Conservation (phyloP, 208 protist genomes). For the Wallacemonas sp. region DNA sequence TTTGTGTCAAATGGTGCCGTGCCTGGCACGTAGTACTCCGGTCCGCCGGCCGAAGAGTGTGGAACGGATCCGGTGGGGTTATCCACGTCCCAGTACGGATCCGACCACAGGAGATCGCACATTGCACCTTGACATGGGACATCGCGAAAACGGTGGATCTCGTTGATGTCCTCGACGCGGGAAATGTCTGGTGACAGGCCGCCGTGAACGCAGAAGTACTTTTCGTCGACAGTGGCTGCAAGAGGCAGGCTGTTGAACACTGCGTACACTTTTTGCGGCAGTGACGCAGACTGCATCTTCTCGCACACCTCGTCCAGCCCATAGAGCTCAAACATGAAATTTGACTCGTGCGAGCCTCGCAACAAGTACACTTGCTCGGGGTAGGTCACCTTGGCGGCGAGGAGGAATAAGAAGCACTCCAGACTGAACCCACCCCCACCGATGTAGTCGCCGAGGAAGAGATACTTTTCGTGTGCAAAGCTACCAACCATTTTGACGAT, state of each 20-base stretch:
- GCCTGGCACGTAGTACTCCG: constrained; percentile 63
- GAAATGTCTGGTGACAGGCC: constrained; percentile 97
- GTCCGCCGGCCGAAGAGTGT: constrained; percentile 22
- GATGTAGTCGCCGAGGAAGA: constrained; percentile 99
- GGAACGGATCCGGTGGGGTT: constrained; percentile 72
- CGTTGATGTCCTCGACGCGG: constrained; percentile 91
- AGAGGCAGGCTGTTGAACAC: constrained; percentile 98
- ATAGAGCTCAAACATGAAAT: constrained; percentile 91
- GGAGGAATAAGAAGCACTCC: constrained; percentile 97
- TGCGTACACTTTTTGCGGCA: constrained; percentile 46
- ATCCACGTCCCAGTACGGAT: constrained; percentile 96
- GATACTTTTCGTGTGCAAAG: constrained; percentile 91
- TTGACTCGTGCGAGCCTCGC: constrained; percentile 91
- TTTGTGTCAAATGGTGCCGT: constrained; percentile 57
- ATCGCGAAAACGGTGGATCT: constrained; percentile 96
- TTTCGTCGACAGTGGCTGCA: constrained; percentile 96
- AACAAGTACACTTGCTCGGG: constrained; percentile 90
- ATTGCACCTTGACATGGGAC: constrained; percentile 97
- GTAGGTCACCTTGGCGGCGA: constrained; percentile 95
- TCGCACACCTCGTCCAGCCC: constrained; percentile 94
- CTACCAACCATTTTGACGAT: constrained; percentile 72
- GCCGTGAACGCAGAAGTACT: constrained; percentile 99
- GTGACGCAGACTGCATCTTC: constrained; percentile 87
- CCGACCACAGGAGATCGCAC: constrained; percentile 99
- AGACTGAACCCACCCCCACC: constrained; percentile 97